Percentiles rank a stretch among this genome's conserved stretches.
Conservation (phyloP, 2,329 filamentous ascomycete genomes). For the Epichloe elymi region DNA sequence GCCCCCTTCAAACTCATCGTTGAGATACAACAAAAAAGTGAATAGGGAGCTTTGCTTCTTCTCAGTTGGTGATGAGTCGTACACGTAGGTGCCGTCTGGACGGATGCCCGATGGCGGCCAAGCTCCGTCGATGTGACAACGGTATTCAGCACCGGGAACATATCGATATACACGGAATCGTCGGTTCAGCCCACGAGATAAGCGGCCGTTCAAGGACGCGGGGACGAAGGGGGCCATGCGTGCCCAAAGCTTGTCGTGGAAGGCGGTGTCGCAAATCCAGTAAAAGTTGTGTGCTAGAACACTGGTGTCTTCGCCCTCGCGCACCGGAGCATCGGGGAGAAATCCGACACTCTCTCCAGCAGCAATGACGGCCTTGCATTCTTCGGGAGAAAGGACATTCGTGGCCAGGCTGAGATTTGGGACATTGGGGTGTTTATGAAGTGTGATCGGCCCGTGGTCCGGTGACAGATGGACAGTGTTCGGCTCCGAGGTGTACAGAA, state of each 20-base stretch:
- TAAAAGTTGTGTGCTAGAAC: conserved; percentile 62
- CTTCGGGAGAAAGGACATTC: conserved; percentile 44
- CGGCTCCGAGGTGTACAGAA: conserved; percentile 48
- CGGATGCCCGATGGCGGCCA: conserved; percentile 59
- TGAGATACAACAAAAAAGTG: conserved; percentile 56
- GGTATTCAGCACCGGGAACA: conserved; percentile 58
- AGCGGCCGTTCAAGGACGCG: conserved; percentile 36
- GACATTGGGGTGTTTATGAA: conserved; percentile 47
- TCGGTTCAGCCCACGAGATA: conserved; percentile 51
- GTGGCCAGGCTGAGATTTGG: conserved; percentile 47
- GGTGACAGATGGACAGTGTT: conserved; percentile 40
- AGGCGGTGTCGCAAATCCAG: conserved; percentile 52
- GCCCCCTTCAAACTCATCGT: conserved; percentile 58
- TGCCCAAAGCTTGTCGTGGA: conserved; percentile 50
- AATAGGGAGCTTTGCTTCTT: conserved; percentile 55
- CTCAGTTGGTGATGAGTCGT: conserved; percentile 47
- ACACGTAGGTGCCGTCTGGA: conserved; percentile 45
- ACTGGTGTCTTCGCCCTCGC: conserved; percentile 51
- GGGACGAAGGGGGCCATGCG: conserved; percentile 49
- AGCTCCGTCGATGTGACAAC: conserved; percentile 57
- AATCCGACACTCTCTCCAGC: conserved; percentile 54
- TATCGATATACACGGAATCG: conserved; percentile 62
- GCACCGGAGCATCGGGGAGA: conserved; percentile 52
- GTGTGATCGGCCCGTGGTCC: conserved; percentile 32
- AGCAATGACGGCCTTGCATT: conserved; percentile 54